Base-by-base conservation (phyloP, 495 filamentous ascomycete genomes). In the Collariella sp. region DNA sequence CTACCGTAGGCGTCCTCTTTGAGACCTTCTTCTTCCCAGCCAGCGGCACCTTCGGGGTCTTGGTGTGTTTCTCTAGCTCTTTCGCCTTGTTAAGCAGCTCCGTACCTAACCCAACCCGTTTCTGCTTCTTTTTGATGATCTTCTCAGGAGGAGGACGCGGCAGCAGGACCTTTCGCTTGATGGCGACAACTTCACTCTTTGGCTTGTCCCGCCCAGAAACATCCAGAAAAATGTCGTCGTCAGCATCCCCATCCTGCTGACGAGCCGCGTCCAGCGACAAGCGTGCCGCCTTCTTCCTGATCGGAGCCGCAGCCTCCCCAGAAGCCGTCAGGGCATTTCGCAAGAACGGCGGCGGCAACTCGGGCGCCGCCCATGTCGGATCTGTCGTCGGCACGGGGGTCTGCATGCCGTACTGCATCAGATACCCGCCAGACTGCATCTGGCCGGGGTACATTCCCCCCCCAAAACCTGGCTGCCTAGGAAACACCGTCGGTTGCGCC, bases 171-270 rank as follows among this genome's bases (percentile, higher is more conserved):
- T 46, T 55, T 9, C 47, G 20, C 26, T 50, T 59, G 1, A 55
- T 15, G 11, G 10, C 15, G 22, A 18, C 3, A 6, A 5, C 35
- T 23, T 12, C 26, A 11, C 1, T 13, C 9, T 36, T 26, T 2
- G 15, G 47, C 7, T 38, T 24, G 6, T 7, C 20, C 19, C 40
- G 15, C 12, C 10, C 33, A 13, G 57, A 42, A 4, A 34, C 20
- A 16, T 56, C 67, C 20, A 59, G 52, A 2, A 70, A 55, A 26
- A 72, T 48, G 19, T 66, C 66, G 40, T 70, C 69, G 10, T 68
- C 67, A 12, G 61, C 52, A 34, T 57, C 51, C 2, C 23, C 46
- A 16, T 62, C 60, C 15, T 62, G 54, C 16, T 36, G 55, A 22
- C 41, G 46, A n/a, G 34, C 35, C 16, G 47, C 47, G 26, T 33